phyloP scores from a whole-genome alignment of 306 rosid species.

The Gleditsia sinensis region DNA sequence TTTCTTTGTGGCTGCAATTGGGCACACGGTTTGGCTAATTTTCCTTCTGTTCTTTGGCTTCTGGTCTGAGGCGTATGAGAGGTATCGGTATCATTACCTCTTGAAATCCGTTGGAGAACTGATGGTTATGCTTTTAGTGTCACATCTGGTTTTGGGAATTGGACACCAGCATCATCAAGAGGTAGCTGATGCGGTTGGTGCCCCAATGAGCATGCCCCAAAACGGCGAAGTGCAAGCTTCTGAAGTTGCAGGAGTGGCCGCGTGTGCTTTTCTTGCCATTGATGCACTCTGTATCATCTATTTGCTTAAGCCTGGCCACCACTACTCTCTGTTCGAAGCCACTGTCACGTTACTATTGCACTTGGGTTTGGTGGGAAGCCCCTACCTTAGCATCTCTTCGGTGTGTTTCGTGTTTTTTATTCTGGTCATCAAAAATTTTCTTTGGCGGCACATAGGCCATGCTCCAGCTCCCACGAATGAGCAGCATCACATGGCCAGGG shows the following conservation, averaged over 20 bases:
- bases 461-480: background rate
- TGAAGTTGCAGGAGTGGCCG: background rate
- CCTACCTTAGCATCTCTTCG: background rate
- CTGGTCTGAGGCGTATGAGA: constrained; percentile 8
- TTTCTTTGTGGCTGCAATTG: background rate
- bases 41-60: constrained; percentile 32
- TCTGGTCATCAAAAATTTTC: constrained; percentile 29
- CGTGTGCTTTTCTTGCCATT: constrained; percentile 15
- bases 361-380: constrained; percentile 12
- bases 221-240: background rate
- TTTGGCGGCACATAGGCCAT: constrained; percentile 26
- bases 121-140: constrained; percentile 12
- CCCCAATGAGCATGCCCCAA: background rate
- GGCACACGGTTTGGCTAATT: background rate
- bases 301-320: constrained; percentile 34
- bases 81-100: constrained; percentile 9
- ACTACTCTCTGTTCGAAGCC: constrained; percentile 36
- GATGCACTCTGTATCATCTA: constrained; percentile 23
- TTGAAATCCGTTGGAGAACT: constrained; percentile 30
- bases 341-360: constrained; percentile 26
- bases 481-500: background rate
- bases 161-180: constrained; percentile 10
- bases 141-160: constrained; percentile 22
- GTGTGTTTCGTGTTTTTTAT: background rate
- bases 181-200: background rate